These are phyloP conservation scores for Wickerhamomyces hampshirensis DNA, from an alignment of 805 yeast genomes.

Conservation along the genomic window DNA sequence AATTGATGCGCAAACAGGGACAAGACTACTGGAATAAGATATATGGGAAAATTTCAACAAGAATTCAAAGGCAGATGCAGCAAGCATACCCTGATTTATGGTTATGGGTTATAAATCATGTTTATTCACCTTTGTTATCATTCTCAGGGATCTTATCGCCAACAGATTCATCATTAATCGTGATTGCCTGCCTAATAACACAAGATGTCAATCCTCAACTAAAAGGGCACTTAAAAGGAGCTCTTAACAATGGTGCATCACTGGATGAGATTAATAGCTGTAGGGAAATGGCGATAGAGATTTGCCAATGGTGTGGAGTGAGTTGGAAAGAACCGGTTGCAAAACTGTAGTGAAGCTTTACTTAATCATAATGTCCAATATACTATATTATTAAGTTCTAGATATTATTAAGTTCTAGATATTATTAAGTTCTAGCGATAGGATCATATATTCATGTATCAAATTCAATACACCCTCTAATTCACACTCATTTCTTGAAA, in stretches of 20 bases:
- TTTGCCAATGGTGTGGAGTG: constrained; percentile 72
- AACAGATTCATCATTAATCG: constrained; percentile 69
- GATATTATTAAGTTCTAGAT: not conserved
- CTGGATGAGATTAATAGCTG: constrained; percentile 55
- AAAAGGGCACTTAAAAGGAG: constrained; percentile 88
- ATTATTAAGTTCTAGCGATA: not conserved
- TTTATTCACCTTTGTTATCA: constrained; percentile 75
- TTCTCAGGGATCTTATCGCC: constrained; percentile 57
- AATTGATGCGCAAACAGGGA: constrained; percentile 41
- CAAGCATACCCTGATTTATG: constrained; percentile 84
- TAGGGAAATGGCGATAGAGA: constrained; percentile 55
- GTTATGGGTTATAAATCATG: constrained; percentile 64
- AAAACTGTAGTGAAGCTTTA: constrained; percentile 16
- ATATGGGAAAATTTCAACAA: constrained; percentile 66
- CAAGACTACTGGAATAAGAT: constrained; percentile 64
- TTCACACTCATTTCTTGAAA: constrained; percentile 17
- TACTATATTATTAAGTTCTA: not conserved
- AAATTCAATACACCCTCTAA: not conserved
- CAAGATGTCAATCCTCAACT: constrained; percentile 92
- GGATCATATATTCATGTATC: constrained; percentile 1
- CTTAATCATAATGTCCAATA: not conserved
- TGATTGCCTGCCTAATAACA: constrained; percentile 78
- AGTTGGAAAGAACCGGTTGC: constrained; percentile 45
- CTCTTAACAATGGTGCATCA: constrained; percentile 71
- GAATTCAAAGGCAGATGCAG: constrained; percentile 64